Percentiles rank a stretch among this genome's conserved stretches.
Conservation (phyloP, 305 asterid genomes). For the Solanum hybrid region DNA sequence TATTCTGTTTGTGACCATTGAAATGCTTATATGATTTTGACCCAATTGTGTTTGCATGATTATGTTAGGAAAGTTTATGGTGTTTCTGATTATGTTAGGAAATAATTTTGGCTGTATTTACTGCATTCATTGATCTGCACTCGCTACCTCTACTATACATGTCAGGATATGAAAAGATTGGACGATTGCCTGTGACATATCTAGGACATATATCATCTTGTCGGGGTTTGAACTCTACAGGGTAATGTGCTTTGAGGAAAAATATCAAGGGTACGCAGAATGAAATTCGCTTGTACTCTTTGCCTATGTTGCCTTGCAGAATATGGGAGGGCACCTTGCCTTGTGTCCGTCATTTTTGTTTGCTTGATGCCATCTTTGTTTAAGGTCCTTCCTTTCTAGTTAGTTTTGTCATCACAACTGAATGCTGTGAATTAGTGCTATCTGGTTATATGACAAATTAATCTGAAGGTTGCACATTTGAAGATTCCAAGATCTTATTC, state of each 20-base stretch:
- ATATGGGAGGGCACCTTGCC: background rate
- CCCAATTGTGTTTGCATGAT: background rate
- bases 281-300: background rate
- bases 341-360: background rate
- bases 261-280: background rate
- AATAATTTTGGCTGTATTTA: background rate
- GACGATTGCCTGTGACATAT: background rate
- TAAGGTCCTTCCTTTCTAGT: background rate
- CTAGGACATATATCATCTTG: background rate
- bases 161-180: background rate
- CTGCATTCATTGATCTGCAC: background rate
- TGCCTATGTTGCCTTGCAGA: background rate
- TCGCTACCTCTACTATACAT: background rate
- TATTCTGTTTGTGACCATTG: background rate
- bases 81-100: background rate
- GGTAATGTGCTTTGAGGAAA: background rate
- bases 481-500: background rate
- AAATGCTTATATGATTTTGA: background rate
- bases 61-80: background rate
- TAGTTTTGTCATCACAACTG: background rate
- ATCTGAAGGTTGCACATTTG: background rate
- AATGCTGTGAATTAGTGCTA: background rate
- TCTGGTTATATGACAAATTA: background rate
- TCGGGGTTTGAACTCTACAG: background rate
- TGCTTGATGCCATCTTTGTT: background rate